phyloP scores from a whole-genome alignment of 2,329 filamentous ascomycete genomes.

The Claviceps purpurea region DNA sequence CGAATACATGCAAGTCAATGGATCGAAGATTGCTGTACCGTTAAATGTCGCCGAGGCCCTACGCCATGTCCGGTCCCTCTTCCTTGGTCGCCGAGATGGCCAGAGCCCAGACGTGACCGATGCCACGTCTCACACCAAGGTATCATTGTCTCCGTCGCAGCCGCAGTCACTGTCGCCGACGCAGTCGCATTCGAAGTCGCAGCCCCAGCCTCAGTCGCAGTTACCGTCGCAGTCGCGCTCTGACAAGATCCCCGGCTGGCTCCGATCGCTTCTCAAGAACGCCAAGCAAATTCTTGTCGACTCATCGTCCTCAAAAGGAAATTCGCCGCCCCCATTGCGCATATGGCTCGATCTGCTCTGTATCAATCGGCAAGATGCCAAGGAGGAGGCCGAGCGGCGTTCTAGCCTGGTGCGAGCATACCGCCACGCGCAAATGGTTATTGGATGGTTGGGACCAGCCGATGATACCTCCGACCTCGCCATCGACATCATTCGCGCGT shows the following conservation, averaged over 20 bases:
- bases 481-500: conserved; percentile 13
- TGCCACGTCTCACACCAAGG: too few relatives aligned
- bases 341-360: conserved; percentile 21
- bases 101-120: conserved; percentile 1
- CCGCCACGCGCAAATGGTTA: conserved; percentile 17
- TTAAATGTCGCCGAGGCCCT: conserved; percentile 17
- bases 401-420: conserved; percentile 17
- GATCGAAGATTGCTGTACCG: conserved; percentile 14
- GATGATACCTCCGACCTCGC: conserved; percentile 14
- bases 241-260: conserved; percentile 11
- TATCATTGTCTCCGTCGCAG: neutral
- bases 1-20: conserved; percentile 18
- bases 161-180: neutral
- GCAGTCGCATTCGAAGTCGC: neutral
- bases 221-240: conserved; percentile 5
- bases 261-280: conserved; percentile 9
- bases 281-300: conserved; percentile 6
- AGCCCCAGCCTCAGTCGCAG: neutral
- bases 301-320: neutral
- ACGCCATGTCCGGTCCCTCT: conserved; percentile 19
- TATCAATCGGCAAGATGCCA: conserved; percentile 15
- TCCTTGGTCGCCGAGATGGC: conserved; percentile 11
- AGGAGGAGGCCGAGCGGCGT: conserved; percentile 16
- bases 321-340: conserved; percentile 9
- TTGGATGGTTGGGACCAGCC: conserved; percentile 20